Base-by-base conservation (phyloP, 768 basidiomycete species). In the Mycena sanguinolenta region DNA sequence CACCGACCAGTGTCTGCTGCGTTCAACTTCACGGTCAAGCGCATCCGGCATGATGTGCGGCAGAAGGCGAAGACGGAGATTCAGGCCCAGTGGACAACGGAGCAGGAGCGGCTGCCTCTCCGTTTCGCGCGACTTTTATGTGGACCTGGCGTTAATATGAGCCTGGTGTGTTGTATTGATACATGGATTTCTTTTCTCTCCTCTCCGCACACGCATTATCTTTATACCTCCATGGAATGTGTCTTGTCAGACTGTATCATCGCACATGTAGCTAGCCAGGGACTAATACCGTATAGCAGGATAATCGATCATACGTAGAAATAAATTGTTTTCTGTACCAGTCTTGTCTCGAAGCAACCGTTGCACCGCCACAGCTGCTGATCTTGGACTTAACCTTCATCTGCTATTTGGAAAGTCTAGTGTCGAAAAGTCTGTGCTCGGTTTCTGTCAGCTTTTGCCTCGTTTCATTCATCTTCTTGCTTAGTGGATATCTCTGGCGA, bases 1-100 rank as follows among this genome's bases (percentile, higher is more conserved):
- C 97, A 98, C 80, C 87, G 94, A 8, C 95, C 97, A 10, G 88
- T 99, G 55, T 95, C 93, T 34, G 92, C 93, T 7, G 93, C 85
- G 6, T 96, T 96, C 78, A 80, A 79, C 59, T 81, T 96, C 42
- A 91, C 86, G 57, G 86, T 96, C 44, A 97, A 97, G 83, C 86
- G 81, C 44, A 87, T 98, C 53, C 80, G 88, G 59, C 84, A 82
- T 36, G 90, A 90, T 14, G 82, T 84, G 71, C 85, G 94, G 76
- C 85, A 82, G 71, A 79, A 80, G 60, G 88, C 91, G 27, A 90
- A 89, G 81, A 75, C 76, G 65, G 84, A 89, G 72, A 84, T 94
- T 53, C 84, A 88, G 79, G 82, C 73, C 60, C 81, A 78, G 75
- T 95, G 93, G 93, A 76, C 78, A 13, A 81, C 81, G 19, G 83